A percentile compares a stretch with the other conserved stretches of the same genome.
Conservation (phyloP, 2,329 filamentous ascomycete genomes). For the Colletotrichum sp. region DNA sequence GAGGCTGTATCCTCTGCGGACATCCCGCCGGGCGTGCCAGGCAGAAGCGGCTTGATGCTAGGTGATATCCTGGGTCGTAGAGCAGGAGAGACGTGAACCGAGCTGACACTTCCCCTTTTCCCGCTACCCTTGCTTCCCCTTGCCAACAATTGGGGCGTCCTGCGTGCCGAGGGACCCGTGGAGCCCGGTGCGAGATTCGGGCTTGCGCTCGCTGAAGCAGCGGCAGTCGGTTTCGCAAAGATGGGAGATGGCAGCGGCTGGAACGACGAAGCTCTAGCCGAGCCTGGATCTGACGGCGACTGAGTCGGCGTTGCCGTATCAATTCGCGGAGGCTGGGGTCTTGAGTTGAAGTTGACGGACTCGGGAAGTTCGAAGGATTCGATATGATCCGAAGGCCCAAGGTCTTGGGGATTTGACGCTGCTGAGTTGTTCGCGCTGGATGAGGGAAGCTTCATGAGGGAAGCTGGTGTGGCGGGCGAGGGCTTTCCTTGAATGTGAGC, state of each 20-base stretch:
- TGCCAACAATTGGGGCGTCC: constrained; percentile 61
- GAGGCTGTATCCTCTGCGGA: constrained; percentile 66
- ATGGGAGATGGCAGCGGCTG: constrained; percentile 55
- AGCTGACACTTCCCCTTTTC: constrained; percentile 74
- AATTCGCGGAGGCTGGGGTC: constrained; percentile 52
- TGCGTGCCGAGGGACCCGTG: constrained; percentile 49
- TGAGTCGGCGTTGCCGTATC: constrained; percentile 56
- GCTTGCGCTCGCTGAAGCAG: constrained; percentile 67
- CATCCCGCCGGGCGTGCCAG: constrained; percentile 56
- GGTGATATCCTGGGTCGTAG: constrained; percentile 89
- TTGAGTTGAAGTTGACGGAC: constrained; percentile 55
- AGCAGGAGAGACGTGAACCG: constrained; percentile 83
- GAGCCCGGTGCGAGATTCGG: constrained; percentile 67
- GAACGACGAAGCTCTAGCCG: constrained; percentile 57
- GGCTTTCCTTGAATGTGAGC: constrained; percentile 42
- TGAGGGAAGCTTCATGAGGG: constrained; percentile 78
- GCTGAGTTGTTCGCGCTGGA: constrained; percentile 49
- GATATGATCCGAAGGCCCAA: constrained; percentile 53
- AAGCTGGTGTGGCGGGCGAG: constrained; percentile 84
- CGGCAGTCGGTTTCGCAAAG: constrained; percentile 43
- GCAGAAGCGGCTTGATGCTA: constrained; percentile 89
- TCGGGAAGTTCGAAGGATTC: constrained; percentile 75
- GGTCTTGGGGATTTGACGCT: constrained; percentile 44
- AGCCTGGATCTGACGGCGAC: constrained; percentile 39
- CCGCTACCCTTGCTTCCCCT: constrained; percentile 57